Conservation (phyloP, 257 asterid genomes). For the Solanum dulcamara region DNA sequence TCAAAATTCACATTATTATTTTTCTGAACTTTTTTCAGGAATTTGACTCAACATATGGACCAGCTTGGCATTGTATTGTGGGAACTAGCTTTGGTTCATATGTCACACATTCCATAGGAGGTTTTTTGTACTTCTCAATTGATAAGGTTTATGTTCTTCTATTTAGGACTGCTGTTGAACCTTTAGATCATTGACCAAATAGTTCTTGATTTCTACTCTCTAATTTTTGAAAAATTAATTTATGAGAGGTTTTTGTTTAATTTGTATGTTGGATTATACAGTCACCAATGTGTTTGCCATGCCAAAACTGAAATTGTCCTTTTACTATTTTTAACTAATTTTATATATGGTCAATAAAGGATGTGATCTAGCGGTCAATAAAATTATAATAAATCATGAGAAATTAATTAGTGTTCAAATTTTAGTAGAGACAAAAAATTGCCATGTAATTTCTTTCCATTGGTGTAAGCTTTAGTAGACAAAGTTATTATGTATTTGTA, state of each 20-base stretch:
- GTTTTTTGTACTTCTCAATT: conserved; percentile 80
- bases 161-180: conserved; percentile 77
- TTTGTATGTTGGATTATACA: not conserved
- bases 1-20: not conserved
- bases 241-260: not conserved
- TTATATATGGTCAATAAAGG: not conserved
- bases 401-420: not conserved
- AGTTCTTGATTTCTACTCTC: not conserved
- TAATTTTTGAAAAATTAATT: not conserved
- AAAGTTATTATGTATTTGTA: not conserved
- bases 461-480: not conserved
- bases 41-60: conserved; percentile 68
- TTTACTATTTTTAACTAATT: not conserved
- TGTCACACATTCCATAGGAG: conserved; percentile 77
- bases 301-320: not conserved
- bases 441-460: not conserved
- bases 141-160: conserved; percentile 73
- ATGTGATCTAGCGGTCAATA: not conserved
- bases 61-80: conserved; percentile 93
- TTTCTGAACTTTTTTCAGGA: conserved; percentile 29
- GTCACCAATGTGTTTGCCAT: not conserved
- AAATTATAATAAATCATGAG: not conserved
- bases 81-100: conserved; percentile 84
- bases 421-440: not conserved
- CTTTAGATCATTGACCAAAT: conserved; percentile 29